Conservation (phyloP, 1,284 basidiomycete species). For the Trichosporon coremiiforme region DNA sequence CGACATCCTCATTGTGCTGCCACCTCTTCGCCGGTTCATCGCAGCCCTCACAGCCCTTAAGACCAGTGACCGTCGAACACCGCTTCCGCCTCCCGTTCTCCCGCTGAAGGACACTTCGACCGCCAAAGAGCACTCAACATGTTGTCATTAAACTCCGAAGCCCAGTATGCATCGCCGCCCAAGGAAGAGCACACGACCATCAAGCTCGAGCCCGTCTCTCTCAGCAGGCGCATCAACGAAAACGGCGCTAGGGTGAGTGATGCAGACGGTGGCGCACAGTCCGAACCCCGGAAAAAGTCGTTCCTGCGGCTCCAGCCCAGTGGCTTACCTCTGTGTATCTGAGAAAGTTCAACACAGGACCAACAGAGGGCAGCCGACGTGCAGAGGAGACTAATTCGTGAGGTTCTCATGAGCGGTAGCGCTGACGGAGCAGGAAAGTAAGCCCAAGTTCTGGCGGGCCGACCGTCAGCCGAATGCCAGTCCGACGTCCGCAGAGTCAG, state of each 20-base stretch:
- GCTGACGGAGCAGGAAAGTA: neutral
- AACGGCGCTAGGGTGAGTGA: neutral
- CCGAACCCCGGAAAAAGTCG: neutral
- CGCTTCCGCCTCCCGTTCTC: neutral
- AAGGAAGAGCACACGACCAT: neutral
- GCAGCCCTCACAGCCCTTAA: neutral
- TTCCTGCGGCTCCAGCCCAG: neutral
- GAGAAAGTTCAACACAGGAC: neutral
- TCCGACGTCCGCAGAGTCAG: neutral
- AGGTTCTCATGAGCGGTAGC: neutral
- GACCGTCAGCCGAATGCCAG: neutral
- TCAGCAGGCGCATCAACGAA: neutral
- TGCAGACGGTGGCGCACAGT: neutral
- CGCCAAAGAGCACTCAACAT: neutral
- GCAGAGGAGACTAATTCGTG: neutral
- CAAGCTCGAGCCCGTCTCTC: neutral
- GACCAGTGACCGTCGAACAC: neutral
- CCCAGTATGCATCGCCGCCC: neutral
- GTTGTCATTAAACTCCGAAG: neutral
- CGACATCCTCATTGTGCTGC: neutral
- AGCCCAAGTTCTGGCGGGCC: slow-evolving; percentile 5
- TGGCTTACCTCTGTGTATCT: neutral
- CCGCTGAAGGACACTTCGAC: too few relatives aligned
- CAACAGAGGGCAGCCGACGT: neutral
- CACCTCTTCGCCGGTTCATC: neutral